phyloP scores from a whole-genome alignment of 306 rosid genomes.

The Malus sylvestris region DNA sequence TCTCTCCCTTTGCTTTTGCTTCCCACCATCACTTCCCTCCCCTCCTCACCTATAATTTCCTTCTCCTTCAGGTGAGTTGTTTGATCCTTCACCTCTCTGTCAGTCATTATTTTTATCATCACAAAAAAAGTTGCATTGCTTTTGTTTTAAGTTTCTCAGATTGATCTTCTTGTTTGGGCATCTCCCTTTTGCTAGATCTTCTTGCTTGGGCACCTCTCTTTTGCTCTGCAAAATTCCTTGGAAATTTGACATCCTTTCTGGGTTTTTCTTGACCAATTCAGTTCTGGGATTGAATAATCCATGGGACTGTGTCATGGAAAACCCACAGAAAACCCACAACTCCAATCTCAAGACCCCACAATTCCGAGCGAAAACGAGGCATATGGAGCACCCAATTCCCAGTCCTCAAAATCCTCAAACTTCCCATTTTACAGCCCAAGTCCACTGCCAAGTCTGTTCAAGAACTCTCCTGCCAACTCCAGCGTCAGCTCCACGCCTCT shows the following conservation, averaged over 20 bases:
- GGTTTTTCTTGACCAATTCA: conserved; percentile 17
- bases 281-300: conserved; percentile 11
- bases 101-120: conserved; percentile 21
- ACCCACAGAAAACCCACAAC: conserved; percentile 22
- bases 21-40: conserved; percentile 23
- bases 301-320: conserved; percentile 49
- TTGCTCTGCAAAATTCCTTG: conserved; percentile 9
- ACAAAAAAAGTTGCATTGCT: conserved; percentile 34
- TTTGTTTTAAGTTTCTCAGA: conserved; percentile 21
- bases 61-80: conserved; percentile 26
- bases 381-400: conserved; percentile 4
- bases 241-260: conserved; percentile 24
- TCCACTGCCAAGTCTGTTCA: conserved; percentile 70
- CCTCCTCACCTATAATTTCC: conserved; percentile 28
- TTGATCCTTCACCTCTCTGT: conserved; percentile 13
- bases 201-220: conserved; percentile 11
- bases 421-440: conserved; percentile 90
- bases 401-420: conserved; percentile 31
- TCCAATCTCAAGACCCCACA: conserved; percentile 10
- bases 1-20: conserved; percentile 13
- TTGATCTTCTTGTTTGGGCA: conserved; percentile 16
- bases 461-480: conserved; percentile 65
- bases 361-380: conserved; percentile 3
- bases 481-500: conserved; percentile 68
- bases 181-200: conserved; percentile 14